Evolutionary conservation across 768 basidiomycete genomes (phyloP).

Genomic region (Termitomyces sp.): DNA sequence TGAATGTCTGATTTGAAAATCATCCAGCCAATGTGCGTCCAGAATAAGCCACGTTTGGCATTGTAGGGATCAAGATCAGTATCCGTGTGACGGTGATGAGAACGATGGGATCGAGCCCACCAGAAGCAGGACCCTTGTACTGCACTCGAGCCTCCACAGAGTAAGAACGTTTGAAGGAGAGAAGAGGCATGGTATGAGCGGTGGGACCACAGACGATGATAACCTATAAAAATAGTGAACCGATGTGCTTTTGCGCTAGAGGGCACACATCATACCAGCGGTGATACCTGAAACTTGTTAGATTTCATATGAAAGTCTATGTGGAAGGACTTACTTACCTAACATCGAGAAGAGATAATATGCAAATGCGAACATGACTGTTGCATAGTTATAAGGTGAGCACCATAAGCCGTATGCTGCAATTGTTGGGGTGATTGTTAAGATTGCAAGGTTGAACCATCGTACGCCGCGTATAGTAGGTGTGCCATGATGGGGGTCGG

Average conservation of each 20-base stretch:
- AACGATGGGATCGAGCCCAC: conserved; percentile 83
- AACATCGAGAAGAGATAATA: conserved; percentile 91
- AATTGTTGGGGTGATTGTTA: conserved; percentile 66
- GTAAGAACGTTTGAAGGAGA: conserved; percentile 65
- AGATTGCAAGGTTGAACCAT: conserved; percentile 74
- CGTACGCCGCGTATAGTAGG: conserved; percentile 51
- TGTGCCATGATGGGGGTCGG: conserved; percentile 23
- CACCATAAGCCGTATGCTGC: conserved; percentile 61
- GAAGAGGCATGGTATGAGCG: conserved; percentile 72
- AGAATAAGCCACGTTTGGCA: conserved; percentile 68
- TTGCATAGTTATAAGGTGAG: conserved; percentile 42
- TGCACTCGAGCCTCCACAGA: conserved; percentile 73
- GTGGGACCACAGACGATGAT: conserved; percentile 85
- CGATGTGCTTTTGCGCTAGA: conserved; percentile 16
- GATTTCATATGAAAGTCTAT: conserved; percentile 9
- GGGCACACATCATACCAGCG: conserved; percentile 29
- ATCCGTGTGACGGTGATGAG: conserved; percentile 81
- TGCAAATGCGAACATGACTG: conserved; percentile 50
- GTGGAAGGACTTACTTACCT: conserved; percentile 35
- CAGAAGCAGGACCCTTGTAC: conserved; percentile 85
- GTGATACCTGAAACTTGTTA: conserved; percentile 35
- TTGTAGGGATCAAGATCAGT: conserved; percentile 85
- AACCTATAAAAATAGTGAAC: conserved; percentile 34
- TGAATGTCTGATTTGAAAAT: conserved; percentile 67
- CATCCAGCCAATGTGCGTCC: conserved; percentile 86